phyloP scores from a whole-genome alignment of 2,329 filamentous ascomycete genomes.

The Emydomyces testavorans region DNA sequence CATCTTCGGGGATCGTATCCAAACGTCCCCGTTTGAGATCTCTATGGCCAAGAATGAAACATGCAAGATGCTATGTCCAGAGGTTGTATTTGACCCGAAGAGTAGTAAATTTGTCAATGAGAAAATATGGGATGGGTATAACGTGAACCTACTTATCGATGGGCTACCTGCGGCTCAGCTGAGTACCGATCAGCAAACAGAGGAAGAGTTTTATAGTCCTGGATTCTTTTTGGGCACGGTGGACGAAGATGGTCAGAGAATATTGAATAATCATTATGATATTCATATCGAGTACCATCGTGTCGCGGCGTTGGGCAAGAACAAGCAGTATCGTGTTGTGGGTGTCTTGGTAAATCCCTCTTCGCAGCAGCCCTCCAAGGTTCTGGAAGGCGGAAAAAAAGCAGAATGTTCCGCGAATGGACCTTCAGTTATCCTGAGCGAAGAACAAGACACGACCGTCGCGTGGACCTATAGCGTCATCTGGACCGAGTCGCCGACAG shows the following conservation, averaged over 20 bases:
- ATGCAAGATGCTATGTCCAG: slow-evolving; percentile 68
- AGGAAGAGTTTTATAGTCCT: slow-evolving; percentile 75
- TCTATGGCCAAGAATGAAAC: slow-evolving; percentile 77
- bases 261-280: slow-evolving; percentile 90
- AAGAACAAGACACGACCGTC: slow-evolving; percentile 54
- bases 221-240: slow-evolving; percentile 68
- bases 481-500: slow-evolving; percentile 73
- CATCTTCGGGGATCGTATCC: slow-evolving; percentile 91
- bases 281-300: slow-evolving; percentile 88
- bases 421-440: slow-evolving; percentile 51
- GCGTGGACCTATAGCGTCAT: slow-evolving; percentile 86
- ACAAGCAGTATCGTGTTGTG: slow-evolving; percentile 68
- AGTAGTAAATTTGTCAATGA: slow-evolving; percentile 69
- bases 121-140: slow-evolving; percentile 74
- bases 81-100: slow-evolving; percentile 52
- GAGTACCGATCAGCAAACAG: slow-evolving; percentile 62
- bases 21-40: slow-evolving; percentile 87
- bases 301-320: slow-evolving; percentile 45
- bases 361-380: slow-evolving; percentile 51
- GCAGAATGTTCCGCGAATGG: slow-evolving; percentile 53
- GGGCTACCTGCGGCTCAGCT: slow-evolving; percentile 82
- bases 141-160: slow-evolving; percentile 91
- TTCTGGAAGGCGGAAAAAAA: slow-evolving; percentile 34
- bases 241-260: slow-evolving; percentile 43
- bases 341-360: slow-evolving; percentile 79